Evolutionary conservation across 805 yeast species (phyloP).

Genomic region (Ogataea zsoltii): DNA sequence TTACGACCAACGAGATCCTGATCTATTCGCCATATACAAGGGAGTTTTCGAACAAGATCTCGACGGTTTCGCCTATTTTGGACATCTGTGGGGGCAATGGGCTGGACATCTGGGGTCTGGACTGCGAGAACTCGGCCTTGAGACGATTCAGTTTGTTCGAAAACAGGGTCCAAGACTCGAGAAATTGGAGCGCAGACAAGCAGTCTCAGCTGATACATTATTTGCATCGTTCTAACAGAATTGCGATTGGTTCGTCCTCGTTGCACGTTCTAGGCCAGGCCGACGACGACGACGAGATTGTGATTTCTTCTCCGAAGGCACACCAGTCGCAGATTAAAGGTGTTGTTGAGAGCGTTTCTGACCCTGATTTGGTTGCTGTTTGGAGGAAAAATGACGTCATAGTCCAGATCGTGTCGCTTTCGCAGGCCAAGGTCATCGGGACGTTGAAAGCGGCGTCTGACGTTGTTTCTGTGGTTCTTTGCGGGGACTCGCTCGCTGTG

Average conservation of each 20-base stretch:
- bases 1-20: constrained; percentile 40
- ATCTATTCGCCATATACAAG: constrained; percentile 46
- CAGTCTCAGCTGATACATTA: constrained; percentile 19
- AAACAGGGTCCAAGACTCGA: constrained; percentile 22
- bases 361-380: constrained; percentile 37
- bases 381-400: constrained; percentile 32
- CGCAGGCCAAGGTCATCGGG: constrained; percentile 30
- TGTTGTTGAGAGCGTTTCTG: constrained; percentile 35
- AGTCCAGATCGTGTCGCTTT: constrained; percentile 37
- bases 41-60: constrained; percentile 39
- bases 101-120: constrained; percentile 31
- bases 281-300: constrained; percentile 27
- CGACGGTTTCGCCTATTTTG: constrained; percentile 31
- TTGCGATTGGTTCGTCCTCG: constrained; percentile 32
- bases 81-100: constrained; percentile 28
- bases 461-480: constrained; percentile 31
- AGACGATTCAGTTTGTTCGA: constrained; percentile 29
- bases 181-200: constrained; percentile 21
- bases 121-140: constrained; percentile 27
- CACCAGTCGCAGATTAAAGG: constrained; percentile 36
- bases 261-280: constrained; percentile 33
- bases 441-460: constrained; percentile 38
- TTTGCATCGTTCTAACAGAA: constrained; percentile 10
- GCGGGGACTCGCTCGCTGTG: constrained; percentile 34
- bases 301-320: constrained; percentile 36